These are phyloP conservation scores for Euryodendron excelsum DNA, from an alignment of 148 eudicot genomes.

Conservation along the genomic window DNA sequence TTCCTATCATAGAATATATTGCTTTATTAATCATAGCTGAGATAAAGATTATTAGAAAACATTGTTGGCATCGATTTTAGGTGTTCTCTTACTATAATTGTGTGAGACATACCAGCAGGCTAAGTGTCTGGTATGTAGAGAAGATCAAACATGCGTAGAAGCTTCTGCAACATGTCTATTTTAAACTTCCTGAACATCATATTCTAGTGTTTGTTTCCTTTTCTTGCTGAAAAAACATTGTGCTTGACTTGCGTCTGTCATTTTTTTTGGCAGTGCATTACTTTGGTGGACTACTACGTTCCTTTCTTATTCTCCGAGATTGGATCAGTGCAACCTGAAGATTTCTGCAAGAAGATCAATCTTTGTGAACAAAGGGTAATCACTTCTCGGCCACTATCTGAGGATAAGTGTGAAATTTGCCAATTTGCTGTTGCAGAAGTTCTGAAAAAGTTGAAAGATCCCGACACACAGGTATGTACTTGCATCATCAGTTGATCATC, in stretches of 20 bases:
- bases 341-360: slow-evolving; percentile 56
- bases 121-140: neutral
- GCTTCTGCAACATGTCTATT: neutral
- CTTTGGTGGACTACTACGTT: slow-evolving; percentile 76
- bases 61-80: neutral
- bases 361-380: slow-evolving; percentile 45
- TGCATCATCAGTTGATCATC: neutral
- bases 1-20: neutral
- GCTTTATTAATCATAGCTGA: too few species aligned
- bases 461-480: slow-evolving; percentile 64
- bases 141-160: neutral
- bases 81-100: neutral
- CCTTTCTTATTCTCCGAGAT: slow-evolving; percentile 69
- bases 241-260: neutral
- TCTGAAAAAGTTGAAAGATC: slow-evolving; percentile 65
- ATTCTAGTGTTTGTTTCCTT: neutral
- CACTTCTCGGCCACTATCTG: slow-evolving; percentile 21
- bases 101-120: neutral
- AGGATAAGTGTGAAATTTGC: slow-evolving; percentile 30
- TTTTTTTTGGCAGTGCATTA: slow-evolving; percentile 57
- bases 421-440: slow-evolving; percentile 56
- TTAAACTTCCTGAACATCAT: neutral
- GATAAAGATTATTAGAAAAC: neutral
- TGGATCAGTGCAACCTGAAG: slow-evolving; percentile 53
- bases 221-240: neutral